Conservation (phyloP, 495 filamentous ascomycete genomes). For the Lentithecium fluviatile region DNA sequence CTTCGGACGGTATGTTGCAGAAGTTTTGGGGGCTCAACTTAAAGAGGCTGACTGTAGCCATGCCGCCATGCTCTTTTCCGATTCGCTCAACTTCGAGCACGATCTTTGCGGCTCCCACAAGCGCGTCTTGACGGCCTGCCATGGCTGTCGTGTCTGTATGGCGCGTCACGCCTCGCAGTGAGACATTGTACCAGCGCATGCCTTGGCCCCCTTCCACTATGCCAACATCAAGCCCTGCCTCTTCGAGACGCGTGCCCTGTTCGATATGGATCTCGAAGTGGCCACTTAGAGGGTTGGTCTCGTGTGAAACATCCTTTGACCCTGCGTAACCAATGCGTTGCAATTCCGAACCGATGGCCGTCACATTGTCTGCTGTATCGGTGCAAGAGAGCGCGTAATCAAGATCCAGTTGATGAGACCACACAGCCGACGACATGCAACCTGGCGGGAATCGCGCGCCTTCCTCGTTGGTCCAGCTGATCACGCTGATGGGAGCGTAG, state of each 20-base stretch:
- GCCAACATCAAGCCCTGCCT: slow-evolving; percentile 2
- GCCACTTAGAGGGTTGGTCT: slow-evolving; percentile 11
- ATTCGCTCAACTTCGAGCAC: slow-evolving; percentile 15
- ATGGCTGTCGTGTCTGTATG: slow-evolving; percentile 21
- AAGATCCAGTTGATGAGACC: slow-evolving; percentile 10
- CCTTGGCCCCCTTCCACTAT: slow-evolving; percentile 18
- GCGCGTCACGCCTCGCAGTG: slow-evolving; percentile 3
- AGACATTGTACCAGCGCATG: slow-evolving; percentile 20
- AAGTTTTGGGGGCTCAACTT: slow-evolving; percentile 16
- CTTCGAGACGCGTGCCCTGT: slow-evolving; percentile 21
- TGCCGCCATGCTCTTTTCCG: slow-evolving; percentile 11
- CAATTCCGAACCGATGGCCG: slow-evolving; percentile 14
- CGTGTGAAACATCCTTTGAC: background rate
- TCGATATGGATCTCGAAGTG: slow-evolving; percentile 27
- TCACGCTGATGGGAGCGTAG: slow-evolving; percentile 14
- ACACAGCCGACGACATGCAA: slow-evolving; percentile 19
- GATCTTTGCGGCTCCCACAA: slow-evolving; percentile 24
- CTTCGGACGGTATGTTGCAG: slow-evolving; percentile 19
- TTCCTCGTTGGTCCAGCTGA: slow-evolving; percentile 29
- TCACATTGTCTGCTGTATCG: slow-evolving; percentile 4
- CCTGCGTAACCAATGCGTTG: slow-evolving; percentile 17
- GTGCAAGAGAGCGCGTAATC: slow-evolving; percentile 4
- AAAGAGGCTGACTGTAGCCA: slow-evolving; percentile 19
- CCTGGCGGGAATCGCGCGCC: slow-evolving; percentile 20
- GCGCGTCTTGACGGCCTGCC: slow-evolving; percentile 18